Evolutionary conservation across 139 green algal genomes (phyloP), one percentile per base, ranked within the genome.

Genomic region (Pseudopediastrum boryanum): DNA sequence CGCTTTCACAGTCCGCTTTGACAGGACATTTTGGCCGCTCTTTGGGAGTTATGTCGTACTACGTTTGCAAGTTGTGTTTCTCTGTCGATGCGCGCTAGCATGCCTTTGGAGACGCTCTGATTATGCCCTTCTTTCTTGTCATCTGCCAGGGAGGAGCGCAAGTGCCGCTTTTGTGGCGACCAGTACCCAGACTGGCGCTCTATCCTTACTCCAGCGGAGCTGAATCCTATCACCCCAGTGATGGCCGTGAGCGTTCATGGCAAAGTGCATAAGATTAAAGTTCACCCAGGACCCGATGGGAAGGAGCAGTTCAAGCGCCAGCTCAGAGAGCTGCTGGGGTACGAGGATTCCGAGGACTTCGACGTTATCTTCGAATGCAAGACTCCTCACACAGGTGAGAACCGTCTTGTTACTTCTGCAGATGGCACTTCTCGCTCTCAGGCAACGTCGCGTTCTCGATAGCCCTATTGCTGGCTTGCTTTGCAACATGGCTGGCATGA

Each of bases 111-210:
- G 52, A 38, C 13, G n/a, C 25, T 9, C 27, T 72, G 39, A 39
- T 72, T n/a, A 13, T 68, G 67, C 48, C 48, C 13, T 19, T 58
- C 48, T 16, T 19, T 19, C 13, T 58, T 19, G 16, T 58, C 58
- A 27, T 13, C 58, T 41, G 21, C 3, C 68, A 83, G 73, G 33
- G 85, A 88, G 68, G 85, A 88, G 54, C 75, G 61, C 13, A 52
- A 43, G 39, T 90, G 83, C 63, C 76, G 85, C 4, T 90, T 90
- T 43, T 90, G 86, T 58, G 44, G 81, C 2, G 33, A 33, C 7
- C 31, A 58, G 27, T 75, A 88, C 33, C 83, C 83, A 4, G 86
- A 90, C 70, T 90, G 86, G 86, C 58, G 77, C 19, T 36, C 74
- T 4, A 38, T 71, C 3, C 77, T 90, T 13, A 82, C 77, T 43